Evolutionary conservation across 768 basidiomycete genomes (phyloP).

Genomic region (Trametes maxima): DNA sequence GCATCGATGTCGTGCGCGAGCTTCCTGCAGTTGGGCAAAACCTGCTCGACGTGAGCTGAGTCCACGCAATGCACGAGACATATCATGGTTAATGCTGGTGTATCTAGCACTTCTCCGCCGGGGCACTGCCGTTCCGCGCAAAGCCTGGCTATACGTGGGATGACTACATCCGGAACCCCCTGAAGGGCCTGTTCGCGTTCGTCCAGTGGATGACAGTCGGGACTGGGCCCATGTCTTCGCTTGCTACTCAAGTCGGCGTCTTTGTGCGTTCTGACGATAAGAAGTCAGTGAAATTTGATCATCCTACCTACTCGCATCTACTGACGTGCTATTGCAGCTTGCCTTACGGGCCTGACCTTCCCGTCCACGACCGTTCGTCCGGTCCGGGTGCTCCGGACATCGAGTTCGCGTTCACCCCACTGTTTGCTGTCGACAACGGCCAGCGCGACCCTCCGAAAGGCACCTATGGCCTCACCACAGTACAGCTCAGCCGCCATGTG

Average conservation of each 20-base stretch:
- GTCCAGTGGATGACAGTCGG: conserved; percentile 13
- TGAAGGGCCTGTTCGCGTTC: neutral
- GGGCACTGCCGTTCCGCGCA: conserved; percentile 11
- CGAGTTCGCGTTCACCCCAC: conserved; percentile 15
- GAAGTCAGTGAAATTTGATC: neutral
- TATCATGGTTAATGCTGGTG: neutral
- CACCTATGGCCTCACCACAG: conserved; percentile 7
- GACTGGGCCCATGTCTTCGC: conserved; percentile 8
- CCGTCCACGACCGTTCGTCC: conserved; percentile 8
- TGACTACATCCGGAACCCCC: neutral
- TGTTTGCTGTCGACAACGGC: conserved; percentile 8
- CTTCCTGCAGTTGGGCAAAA: conserved; percentile 33
- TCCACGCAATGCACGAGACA: neutral
- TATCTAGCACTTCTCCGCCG: conserved; percentile 15
- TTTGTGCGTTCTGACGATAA: conserved; percentile 19
- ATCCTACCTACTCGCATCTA: too few species aligned
- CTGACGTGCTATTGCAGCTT: neutral
- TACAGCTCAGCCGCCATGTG: neutral
- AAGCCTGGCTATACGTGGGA: conserved; percentile 16
- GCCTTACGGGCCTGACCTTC: neutral
- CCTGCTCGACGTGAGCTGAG: conserved; percentile 25
- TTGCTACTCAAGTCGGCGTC: conserved; percentile 1
- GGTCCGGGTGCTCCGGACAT: conserved; percentile 22
- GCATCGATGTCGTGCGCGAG: conserved; percentile 22
- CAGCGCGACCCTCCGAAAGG: conserved; percentile 4